Evolutionary conservation across 352 stramenopile genomes (phyloP).

Genomic region (Pythium sukuiense): DNA sequence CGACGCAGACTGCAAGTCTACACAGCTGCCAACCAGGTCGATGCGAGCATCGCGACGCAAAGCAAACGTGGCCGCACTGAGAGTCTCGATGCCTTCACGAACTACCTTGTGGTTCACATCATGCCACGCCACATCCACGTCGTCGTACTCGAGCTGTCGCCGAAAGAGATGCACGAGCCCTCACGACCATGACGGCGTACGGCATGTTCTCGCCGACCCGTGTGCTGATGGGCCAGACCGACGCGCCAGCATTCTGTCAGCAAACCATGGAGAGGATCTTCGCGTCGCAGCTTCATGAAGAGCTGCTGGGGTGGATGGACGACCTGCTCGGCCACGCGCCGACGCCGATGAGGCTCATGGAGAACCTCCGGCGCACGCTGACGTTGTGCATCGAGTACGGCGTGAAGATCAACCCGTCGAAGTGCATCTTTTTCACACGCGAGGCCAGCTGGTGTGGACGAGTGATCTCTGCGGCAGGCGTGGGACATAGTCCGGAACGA

Average conservation of each 20-base stretch:
- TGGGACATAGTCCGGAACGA: slow-evolving; percentile 23
- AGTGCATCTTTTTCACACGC: slow-evolving; percentile 30
- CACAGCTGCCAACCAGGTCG: too few relatives aligned
- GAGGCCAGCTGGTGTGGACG: slow-evolving; percentile 31
- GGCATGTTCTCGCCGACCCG: background rate
- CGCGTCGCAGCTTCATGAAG: slow-evolving; percentile 13
- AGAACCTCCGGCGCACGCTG: slow-evolving; percentile 22
- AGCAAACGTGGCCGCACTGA: too few relatives aligned
- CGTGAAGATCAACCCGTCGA: slow-evolving; percentile 37
- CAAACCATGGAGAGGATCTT: slow-evolving; percentile 26
- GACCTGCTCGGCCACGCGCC: slow-evolving; percentile 30
- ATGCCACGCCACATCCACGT: too few relatives aligned
- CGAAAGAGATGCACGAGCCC: too few relatives aligned
- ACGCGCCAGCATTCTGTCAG: slow-evolving; percentile 22
- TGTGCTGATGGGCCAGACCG: slow-evolving; percentile 26
- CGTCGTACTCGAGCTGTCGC: too few relatives aligned
- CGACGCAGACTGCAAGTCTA: too few relatives aligned
- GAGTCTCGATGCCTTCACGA: too few relatives aligned
- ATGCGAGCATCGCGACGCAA: too few relatives aligned
- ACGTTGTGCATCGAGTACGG: slow-evolving; percentile 23
- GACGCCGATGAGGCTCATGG: slow-evolving; percentile 14
- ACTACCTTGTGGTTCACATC: too few relatives aligned
- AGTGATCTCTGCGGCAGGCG: slow-evolving; percentile 23
- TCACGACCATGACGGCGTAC: slow-evolving; percentile 22
- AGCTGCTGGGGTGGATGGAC: slow-evolving; percentile 32